Percentiles rank a stretch among this genome's conserved stretches.
Evolutionary conservation across 2,329 filamentous ascomycete species (phyloP).

Genomic region (Arthrobotrys megalospora): DNA sequence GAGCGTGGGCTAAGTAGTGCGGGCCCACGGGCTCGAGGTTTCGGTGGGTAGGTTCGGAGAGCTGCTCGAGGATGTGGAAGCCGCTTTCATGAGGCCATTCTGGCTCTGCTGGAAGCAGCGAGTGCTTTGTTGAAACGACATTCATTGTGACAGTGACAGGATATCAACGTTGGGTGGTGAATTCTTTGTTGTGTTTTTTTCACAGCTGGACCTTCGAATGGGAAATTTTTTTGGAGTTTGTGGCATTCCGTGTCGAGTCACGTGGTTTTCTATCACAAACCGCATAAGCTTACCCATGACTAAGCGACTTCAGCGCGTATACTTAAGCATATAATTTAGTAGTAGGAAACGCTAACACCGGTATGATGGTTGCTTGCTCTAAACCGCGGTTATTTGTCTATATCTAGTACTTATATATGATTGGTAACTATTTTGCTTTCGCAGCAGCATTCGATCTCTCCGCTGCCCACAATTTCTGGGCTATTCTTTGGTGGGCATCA

Average conservation of each 20-base stretch:
- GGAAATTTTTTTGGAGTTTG: slow-evolving; percentile 19
- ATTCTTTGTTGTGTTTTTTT: not conserved
- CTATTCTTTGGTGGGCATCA: slow-evolving; percentile 52
- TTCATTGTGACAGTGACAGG: slow-evolving; percentile 38
- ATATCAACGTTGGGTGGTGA: not conserved
- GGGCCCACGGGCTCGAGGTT: slow-evolving; percentile 96
- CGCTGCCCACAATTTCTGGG: slow-evolving; percentile 33
- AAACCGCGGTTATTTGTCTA: no score
- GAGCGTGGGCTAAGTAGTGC: slow-evolving; percentile 97
- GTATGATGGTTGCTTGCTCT: no score
- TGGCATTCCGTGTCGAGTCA: slow-evolving; percentile 4
- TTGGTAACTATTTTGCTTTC: slow-evolving; percentile 24
- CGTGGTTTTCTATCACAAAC: not conserved
- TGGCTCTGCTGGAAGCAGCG: slow-evolving; percentile 37
- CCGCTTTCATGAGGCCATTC: slow-evolving; percentile 52
- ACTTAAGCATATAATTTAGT: not conserved
- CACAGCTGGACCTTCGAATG: not conserved
- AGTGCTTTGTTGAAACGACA: slow-evolving; percentile 44
- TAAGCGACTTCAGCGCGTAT: not conserved
- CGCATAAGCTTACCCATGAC: not conserved
- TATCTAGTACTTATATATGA: not conserved
- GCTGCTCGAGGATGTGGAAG: slow-evolving; percentile 51
- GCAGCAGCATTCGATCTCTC: not conserved
- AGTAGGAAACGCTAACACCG: no score
- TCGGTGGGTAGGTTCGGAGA: slow-evolving; percentile 52